Evolutionary conservation across 257 asterid genomes (phyloP).

Genomic region (Solanum gracilifrons): DNA sequence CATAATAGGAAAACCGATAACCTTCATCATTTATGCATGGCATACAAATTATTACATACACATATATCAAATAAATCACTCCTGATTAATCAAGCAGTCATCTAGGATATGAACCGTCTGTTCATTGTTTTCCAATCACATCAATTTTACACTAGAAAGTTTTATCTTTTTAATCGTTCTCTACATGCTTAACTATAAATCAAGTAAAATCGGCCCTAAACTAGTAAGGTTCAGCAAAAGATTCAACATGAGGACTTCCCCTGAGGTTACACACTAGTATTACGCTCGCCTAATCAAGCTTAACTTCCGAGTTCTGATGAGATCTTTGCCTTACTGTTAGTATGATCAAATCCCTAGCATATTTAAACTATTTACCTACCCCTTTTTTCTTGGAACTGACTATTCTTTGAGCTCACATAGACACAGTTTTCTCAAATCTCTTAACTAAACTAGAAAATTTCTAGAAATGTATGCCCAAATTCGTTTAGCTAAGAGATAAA

Average conservation of each 20-base stretch:
- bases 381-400: background rate
- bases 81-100: background rate
- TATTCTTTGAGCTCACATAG: background rate
- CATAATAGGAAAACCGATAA: background rate
- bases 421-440: background rate
- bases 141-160: background rate
- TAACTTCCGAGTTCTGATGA: background rate
- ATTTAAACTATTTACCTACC: background rate
- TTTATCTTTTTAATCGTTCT: background rate
- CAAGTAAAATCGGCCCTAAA: background rate
- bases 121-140: background rate
- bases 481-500: background rate
- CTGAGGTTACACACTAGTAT: background rate
- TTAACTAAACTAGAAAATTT: background rate
- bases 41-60: background rate
- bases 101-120: background rate
- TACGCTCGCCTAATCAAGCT: background rate
- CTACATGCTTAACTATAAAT: background rate
- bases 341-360: background rate
- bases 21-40: background rate
- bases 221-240: background rate
- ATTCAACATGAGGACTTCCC: background rate
- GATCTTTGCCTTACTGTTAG: background rate
- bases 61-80: background rate
- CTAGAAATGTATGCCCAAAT: background rate